A percentile compares a stretch with the other conserved stretches of the same genome.
Evolutionary conservation across 2,329 filamentous ascomycete genomes (phyloP).

Genomic region (Fusarium sororula): DNA sequence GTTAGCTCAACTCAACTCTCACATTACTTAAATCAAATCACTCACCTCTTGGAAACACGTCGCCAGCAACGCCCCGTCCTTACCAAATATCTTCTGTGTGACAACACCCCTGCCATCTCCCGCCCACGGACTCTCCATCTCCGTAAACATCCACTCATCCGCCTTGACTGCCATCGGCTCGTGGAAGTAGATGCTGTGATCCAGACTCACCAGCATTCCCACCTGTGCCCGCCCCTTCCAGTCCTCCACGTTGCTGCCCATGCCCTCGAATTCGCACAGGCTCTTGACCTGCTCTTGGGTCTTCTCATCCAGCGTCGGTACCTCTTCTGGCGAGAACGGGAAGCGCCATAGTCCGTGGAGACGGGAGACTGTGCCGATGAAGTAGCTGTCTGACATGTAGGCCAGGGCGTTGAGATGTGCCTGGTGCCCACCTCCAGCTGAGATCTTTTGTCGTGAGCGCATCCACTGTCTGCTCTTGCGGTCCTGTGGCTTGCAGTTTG

Average conservation of each 20-base stretch:
- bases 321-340: conserved; percentile 62
- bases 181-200: conserved; percentile 78
- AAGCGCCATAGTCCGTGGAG: conserved; percentile 85
- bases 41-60: conserved; percentile 82
- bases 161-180: conserved; percentile 66
- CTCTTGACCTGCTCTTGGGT: conserved; percentile 49
- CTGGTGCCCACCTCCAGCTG: conserved; percentile 74
- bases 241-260: conserved; percentile 54
- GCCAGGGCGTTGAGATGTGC: conserved; percentile 89
- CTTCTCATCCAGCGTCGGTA: conserved; percentile 59
- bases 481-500: conserved; percentile 65
- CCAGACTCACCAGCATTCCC: conserved; percentile 87
- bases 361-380: conserved; percentile 87
- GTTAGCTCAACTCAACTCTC: conserved; percentile 33
- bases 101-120: conserved; percentile 82
- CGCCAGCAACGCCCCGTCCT: conserved; percentile 77
- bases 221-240: conserved; percentile 65
- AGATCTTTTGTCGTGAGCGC: conserved; percentile 78
- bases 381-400: conserved; percentile 92
- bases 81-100: conserved; percentile 75
- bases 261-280: conserved; percentile 55
- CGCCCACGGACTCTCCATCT: conserved; percentile 84
- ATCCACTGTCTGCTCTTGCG: conserved; percentile 80
- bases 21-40: background rate
- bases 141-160: conserved; percentile 81